Evolutionary conservation across 352 stramenopile species (phyloP), one percentile per base, ranked within the genome.

Genomic region (Phytopythium chamaehyphon): DNA sequence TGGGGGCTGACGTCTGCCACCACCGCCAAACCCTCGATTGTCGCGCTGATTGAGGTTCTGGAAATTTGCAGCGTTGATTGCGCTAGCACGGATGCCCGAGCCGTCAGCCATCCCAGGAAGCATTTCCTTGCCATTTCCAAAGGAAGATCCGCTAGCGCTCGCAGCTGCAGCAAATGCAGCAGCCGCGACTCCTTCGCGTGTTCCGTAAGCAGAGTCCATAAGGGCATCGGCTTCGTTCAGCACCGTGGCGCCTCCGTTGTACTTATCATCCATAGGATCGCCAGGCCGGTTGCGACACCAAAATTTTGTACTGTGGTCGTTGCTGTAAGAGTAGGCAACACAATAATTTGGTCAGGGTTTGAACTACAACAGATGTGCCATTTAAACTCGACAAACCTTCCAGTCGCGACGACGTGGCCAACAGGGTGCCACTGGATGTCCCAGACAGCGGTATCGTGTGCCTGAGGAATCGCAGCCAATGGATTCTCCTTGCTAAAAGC

Each of bases 241-340:
- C 46, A 89, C 76, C 18, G 61, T 83, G 39, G 85, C 68, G 0
- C 78, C 81, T 21, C 77, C 79, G 55, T 94, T 94, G 66, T 94
- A 94, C 63, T 92, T 94, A 67, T 94, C 83, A 47, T 94, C 83
- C 81, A 94, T 92, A 24, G 77, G 84, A 33, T 93, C 82, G 26
- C 96, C 96, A 0, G 94, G 87, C 37, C 96, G 86, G 64, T 98
- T 98, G 45, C 96, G 83, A 35, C 88, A 94, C 96, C 96, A 99
- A 55, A 99, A 98, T 71, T 99, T 99, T 35, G 95, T 97, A 57
- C 95, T 97, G 61, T 98, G 79, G 68, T 99, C 96, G 62, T 99
- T 98, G 51, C 81, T 86, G 52, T 43, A 67, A 38, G 43, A 47
- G 22, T n/a, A n/a, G n/a, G n/a, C n/a, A 19, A n/a, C 28, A 1